Evolutionary conservation across 108 stramenopile genomes (phyloP).

Genomic region (Bacterosira constricta): DNA sequence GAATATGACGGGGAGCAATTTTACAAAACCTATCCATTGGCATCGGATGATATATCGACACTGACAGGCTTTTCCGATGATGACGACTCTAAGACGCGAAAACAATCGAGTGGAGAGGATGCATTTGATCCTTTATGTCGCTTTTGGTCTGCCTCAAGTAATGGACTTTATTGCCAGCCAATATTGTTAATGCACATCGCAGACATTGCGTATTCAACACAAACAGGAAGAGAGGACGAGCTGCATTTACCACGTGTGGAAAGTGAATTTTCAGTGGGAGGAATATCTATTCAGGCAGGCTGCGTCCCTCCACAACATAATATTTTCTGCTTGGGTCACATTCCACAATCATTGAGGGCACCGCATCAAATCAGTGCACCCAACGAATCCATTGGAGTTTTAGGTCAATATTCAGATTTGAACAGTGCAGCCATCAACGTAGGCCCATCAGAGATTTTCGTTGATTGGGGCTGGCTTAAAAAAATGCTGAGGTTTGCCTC

Average conservation of each 20-base stretch:
- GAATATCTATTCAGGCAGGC: conserved; percentile 5
- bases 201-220: conserved; percentile 10
- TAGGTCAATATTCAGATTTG: conserved; percentile 1
- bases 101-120: conserved; percentile 3
- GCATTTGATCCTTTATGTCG: conserved; percentile 24
- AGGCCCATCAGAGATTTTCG: conserved; percentile 2
- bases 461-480: conserved; percentile 18
- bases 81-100: conserved; percentile 19
- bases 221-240: conserved; percentile 1
- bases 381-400: neutral
- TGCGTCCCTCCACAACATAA: neutral
- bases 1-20: neutral
- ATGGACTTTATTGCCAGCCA: conserved; percentile 23
- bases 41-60: conserved; percentile 35
- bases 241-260: neutral
- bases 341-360: neutral
- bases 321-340: neutral
- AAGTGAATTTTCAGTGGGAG: conserved; percentile 7
- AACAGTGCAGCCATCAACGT: neutral
- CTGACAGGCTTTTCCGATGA: conserved; percentile 48
- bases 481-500: conserved; percentile 5
- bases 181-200: conserved; percentile 29
- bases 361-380: neutral
- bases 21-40: conserved; percentile 1
- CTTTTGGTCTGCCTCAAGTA: conserved; percentile 23